These are phyloP conservation scores for Citrullus colocynthis DNA, from an alignment of 306 rosid genomes.

Conservation along the genomic window DNA sequence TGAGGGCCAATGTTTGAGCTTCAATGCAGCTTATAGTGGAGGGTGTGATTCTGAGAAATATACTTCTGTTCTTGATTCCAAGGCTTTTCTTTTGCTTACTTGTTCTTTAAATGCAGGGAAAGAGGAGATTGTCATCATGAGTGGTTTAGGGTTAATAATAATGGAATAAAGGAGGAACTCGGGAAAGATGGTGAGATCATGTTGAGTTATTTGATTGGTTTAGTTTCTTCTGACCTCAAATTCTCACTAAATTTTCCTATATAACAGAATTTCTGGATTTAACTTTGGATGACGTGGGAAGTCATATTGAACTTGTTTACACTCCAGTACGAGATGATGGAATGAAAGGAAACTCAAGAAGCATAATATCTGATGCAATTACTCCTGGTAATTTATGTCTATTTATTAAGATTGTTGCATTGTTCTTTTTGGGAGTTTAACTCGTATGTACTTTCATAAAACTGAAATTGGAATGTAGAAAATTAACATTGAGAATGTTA, in stretches of 20 bases:
- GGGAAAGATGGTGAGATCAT: constrained; percentile 44
- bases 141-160: constrained; percentile 63
- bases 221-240: neutral
- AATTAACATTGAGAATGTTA: neutral
- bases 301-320: constrained; percentile 58
- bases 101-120: constrained; percentile 42
- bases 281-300: constrained; percentile 73
- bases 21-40: constrained; percentile 67
- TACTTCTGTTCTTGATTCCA: constrained; percentile 12
- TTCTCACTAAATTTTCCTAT: constrained; percentile 12
- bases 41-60: constrained; percentile 48
- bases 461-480: neutral
- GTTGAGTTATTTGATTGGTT: constrained; percentile 3
- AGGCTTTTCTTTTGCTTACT: constrained; percentile 9
- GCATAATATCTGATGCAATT: constrained; percentile 40
- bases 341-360: constrained; percentile 47
- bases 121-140: constrained; percentile 62
- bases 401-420: neutral
- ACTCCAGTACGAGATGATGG: constrained; percentile 81
- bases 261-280: constrained; percentile 61
- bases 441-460: neutral
- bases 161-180: constrained; percentile 40
- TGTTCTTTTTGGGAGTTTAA: neutral
- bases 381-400: constrained; percentile 46
- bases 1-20: constrained; percentile 74